Evolutionary conservation across 352 stramenopile species (phyloP).

Genomic region (Pythium brachiatum): DNA sequence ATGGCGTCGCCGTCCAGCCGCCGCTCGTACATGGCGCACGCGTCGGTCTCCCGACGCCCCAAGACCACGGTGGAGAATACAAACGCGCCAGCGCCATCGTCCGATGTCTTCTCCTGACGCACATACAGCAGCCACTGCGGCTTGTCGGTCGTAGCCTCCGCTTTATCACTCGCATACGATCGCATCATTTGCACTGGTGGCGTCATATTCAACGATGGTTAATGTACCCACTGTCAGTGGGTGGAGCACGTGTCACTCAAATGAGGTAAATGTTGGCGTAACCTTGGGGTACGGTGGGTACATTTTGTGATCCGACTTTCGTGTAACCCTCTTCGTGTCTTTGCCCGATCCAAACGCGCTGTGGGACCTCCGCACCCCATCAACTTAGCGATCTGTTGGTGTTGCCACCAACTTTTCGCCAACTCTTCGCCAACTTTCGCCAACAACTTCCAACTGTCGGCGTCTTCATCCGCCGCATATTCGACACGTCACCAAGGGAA

Average conservation of each 20-base stretch:
- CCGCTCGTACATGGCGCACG: constrained; percentile 33
- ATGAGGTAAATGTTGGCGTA: background rate
- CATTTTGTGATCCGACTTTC: constrained; percentile 18
- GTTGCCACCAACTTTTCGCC: too few species aligned
- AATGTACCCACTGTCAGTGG: constrained; percentile 6
- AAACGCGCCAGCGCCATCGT: constrained; percentile 11
- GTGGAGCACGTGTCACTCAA: background rate
- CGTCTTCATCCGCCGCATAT: background rate
- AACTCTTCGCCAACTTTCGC: background rate
- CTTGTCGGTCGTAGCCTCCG: background rate
- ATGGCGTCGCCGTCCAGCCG: constrained; percentile 31
- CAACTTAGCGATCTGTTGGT: background rate
- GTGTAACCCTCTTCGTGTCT: constrained; percentile 14
- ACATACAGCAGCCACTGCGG: constrained; percentile 46
- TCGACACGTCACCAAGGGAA: constrained; percentile 8
- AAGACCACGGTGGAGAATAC: constrained; percentile 37
- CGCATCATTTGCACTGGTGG: constrained; percentile 7
- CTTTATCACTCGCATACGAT: constrained; percentile 36
- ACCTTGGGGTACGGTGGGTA: constrained; percentile 10
- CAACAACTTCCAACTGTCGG: background rate
- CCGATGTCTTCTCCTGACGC: constrained; percentile 16
- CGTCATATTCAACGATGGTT: constrained; percentile 1
- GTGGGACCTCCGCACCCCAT: too few species aligned
- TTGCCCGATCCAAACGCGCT: constrained; percentile 18
- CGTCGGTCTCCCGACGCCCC: background rate